A percentile compares a stretch with the other conserved stretches of the same genome.
phyloP scores from a whole-genome alignment of 768 basidiomycete species.

The Lentinula aciculospora region DNA sequence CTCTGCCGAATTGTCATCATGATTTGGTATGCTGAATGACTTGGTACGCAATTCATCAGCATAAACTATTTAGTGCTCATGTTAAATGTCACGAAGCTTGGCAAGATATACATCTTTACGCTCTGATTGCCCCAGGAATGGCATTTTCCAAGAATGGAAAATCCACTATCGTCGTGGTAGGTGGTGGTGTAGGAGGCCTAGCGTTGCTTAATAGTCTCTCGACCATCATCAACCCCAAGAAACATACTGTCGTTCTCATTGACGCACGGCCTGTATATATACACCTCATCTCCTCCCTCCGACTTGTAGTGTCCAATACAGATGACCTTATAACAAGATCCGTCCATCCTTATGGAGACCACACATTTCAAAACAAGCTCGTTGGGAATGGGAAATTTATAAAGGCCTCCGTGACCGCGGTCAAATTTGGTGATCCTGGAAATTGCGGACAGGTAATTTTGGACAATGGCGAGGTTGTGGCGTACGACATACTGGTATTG shows the following conservation, averaged over 20 bases:
- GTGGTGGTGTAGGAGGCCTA: slow-evolving; percentile 52
- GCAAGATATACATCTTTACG: neutral
- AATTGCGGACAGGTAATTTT: slow-evolving; percentile 39
- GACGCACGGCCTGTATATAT: slow-evolving; percentile 44
- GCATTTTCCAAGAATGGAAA: neutral
- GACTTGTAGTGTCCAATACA: slow-evolving; percentile 43
- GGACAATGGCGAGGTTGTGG: slow-evolving; percentile 39
- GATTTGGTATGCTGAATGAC: too few species aligned
- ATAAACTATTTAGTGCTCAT: too few species aligned
- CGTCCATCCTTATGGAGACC: slow-evolving; percentile 33
- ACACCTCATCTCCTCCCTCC: slow-evolving; percentile 43
- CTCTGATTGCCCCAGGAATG: neutral
- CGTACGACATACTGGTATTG: slow-evolving; percentile 53
- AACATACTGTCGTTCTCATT: slow-evolving; percentile 50
- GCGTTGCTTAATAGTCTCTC: slow-evolving; percentile 42
- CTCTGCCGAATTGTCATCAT: too few species aligned
- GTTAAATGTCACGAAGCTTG: too few species aligned
- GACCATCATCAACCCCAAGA: slow-evolving; percentile 36
- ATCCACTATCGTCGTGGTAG: slow-evolving; percentile 38
- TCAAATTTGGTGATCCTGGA: slow-evolving; percentile 18
- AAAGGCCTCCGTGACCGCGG: slow-evolving; percentile 28
- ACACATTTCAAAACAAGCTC: slow-evolving; percentile 22
- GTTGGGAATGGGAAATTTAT: slow-evolving; percentile 42
- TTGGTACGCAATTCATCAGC: too few species aligned
- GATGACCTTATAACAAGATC: slow-evolving; percentile 25